A percentile compares a stretch with the other conserved stretches of the same genome.
phyloP scores from a whole-genome alignment of 306 rosid genomes.

The Cercis canadensis region DNA sequence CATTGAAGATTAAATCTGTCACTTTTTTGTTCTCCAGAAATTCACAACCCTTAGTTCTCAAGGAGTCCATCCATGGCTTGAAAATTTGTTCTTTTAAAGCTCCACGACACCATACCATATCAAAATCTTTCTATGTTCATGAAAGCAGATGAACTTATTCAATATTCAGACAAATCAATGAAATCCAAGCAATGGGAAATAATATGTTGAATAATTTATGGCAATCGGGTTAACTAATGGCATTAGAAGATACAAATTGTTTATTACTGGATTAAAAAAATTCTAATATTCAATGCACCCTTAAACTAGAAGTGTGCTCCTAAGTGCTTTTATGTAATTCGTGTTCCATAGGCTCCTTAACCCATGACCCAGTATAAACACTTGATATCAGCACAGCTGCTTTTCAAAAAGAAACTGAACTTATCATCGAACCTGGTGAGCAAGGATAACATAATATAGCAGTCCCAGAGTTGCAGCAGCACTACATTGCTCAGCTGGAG shows the following conservation, averaged over 20 bases:
- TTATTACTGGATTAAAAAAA: neutral
- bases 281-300: neutral
- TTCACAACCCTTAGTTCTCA: slow-evolving; percentile 53
- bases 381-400: neutral
- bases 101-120: slow-evolving; percentile 56
- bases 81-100: slow-evolving; percentile 53
- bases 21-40: slow-evolving; percentile 48
- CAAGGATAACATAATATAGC: slow-evolving; percentile 48
- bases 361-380: neutral
- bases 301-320: neutral
- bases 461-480: slow-evolving; percentile 63
- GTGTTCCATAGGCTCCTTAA: neutral
- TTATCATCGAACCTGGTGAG: slow-evolving; percentile 58
- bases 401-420: neutral
- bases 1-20: slow-evolving; percentile 44
- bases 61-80: slow-evolving; percentile 55
- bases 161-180: neutral
- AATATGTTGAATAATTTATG: neutral
- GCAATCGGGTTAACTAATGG: neutral
- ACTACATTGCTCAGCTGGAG: slow-evolving; percentile 66
- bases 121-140: slow-evolving; percentile 60
- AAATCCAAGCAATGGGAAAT: slow-evolving; percentile 1
- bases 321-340: neutral
- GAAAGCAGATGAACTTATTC: neutral
- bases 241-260: neutral